phyloP scores from a whole-genome alignment of 1,139 yeast species.

The Protomyces macrosporus region DNA sequence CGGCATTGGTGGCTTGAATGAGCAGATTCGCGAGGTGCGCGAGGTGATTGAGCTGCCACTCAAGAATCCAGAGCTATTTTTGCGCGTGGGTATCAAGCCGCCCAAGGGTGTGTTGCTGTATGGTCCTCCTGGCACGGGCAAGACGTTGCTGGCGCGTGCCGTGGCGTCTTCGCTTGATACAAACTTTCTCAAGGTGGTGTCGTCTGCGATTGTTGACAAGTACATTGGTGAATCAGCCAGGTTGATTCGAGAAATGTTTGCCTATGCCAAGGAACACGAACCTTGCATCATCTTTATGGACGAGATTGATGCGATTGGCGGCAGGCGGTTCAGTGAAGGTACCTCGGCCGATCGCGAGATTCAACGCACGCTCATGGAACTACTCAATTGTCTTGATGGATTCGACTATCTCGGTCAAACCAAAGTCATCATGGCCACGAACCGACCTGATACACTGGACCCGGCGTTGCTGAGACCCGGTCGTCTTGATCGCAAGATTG shows the following conservation, averaged over 20 bases:
- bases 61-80: slow-evolving; percentile 92
- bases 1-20: slow-evolving; percentile 94
- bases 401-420: slow-evolving; percentile 96
- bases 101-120: slow-evolving; percentile 96
- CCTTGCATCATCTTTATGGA: slow-evolving; percentile 99
- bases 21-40: slow-evolving; percentile 91
- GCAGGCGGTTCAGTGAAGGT: slow-evolving; percentile 96
- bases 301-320: slow-evolving; percentile 99
- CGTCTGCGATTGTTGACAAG: slow-evolving; percentile 96
- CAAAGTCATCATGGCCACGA: slow-evolving; percentile 98
- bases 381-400: slow-evolving; percentile 98
- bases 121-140: slow-evolving; percentile 99
- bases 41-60: slow-evolving; percentile 97
- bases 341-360: slow-evolving; percentile 98
- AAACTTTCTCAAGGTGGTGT: slow-evolving; percentile 94
- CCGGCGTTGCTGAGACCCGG: slow-evolving; percentile 99
- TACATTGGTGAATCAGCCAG: slow-evolving; percentile 98
- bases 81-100: slow-evolving; percentile 94
- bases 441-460: slow-evolving; percentile 96
- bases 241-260: slow-evolving; percentile 95
- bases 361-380: slow-evolving; percentile 97
- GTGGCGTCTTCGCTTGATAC: slow-evolving; percentile 99
- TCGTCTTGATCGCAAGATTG: slow-evolving; percentile 94
- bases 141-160: slow-evolving; percentile 91
- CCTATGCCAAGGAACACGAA: slow-evolving; percentile 96